A percentile compares a stretch with the other conserved stretches of the same genome.
phyloP scores from a whole-genome alignment of 2,329 filamentous ascomycete genomes.

The Cladosporium sp. region DNA sequence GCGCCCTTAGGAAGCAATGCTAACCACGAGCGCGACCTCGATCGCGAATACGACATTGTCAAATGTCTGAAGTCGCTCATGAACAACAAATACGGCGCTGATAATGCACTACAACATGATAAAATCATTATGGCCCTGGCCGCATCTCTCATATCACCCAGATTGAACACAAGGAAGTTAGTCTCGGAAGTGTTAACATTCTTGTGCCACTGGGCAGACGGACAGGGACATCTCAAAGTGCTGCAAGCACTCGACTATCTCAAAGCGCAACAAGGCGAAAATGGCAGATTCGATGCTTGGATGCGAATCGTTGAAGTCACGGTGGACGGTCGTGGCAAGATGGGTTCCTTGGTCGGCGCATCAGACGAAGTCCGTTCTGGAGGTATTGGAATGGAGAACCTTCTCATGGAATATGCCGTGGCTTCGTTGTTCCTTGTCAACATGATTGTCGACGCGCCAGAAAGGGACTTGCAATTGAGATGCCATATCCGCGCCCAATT shows the following conservation, averaged over 20 bases:
- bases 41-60: slow-evolving; percentile 93
- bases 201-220: slow-evolving; percentile 87
- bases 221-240: slow-evolving; percentile 86
- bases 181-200: slow-evolving; percentile 97
- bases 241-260: slow-evolving; percentile 89
- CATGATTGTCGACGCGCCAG: slow-evolving; percentile 89
- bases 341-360: slow-evolving; percentile 94
- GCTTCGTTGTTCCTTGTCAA: slow-evolving; percentile 93
- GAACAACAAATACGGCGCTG: slow-evolving; percentile 99
- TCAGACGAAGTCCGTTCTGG: slow-evolving; percentile 94
- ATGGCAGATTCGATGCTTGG: slow-evolving; percentile 95
- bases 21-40: slow-evolving; percentile 71
- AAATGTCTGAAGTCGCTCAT: slow-evolving; percentile 96
- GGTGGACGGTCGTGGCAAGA: slow-evolving; percentile 93
- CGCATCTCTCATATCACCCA: slow-evolving; percentile 79
- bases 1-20: slow-evolving; percentile 53
- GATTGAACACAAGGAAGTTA: slow-evolving; percentile 86
- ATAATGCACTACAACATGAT: slow-evolving; percentile 86
- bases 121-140: slow-evolving; percentile 85
- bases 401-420: slow-evolving; percentile 98
- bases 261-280: slow-evolving; percentile 82
- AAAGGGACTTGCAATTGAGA: slow-evolving; percentile 81
- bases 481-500: slow-evolving; percentile 96
- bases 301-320: slow-evolving; percentile 98
- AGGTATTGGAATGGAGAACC: slow-evolving; percentile 96